phyloP scores from a whole-genome alignment of 495 filamentous ascomycete species.

The Arthonia radiata region DNA sequence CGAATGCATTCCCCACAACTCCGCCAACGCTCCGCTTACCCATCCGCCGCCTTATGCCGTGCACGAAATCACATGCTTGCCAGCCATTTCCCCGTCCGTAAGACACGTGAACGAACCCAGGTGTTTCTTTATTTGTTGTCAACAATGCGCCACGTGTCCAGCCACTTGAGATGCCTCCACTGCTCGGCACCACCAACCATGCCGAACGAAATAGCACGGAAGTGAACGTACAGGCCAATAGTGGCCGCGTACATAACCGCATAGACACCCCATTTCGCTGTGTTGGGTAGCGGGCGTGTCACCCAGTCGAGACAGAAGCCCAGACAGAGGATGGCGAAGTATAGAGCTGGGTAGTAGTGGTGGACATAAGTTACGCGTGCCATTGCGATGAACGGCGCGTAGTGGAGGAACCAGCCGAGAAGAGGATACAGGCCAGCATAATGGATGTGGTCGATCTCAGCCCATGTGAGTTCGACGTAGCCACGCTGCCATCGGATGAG shows the following conservation, averaged over 20 bases:
- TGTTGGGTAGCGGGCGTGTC: slow-evolving; percentile 33
- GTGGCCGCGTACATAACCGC: slow-evolving; percentile 41
- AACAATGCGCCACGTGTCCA: slow-evolving; percentile 40
- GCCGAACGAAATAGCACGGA: slow-evolving; percentile 89
- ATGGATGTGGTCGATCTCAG: slow-evolving; percentile 77
- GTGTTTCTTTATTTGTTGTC: too few species aligned
- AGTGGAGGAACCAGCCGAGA: slow-evolving; percentile 88
- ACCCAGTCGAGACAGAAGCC: slow-evolving; percentile 81
- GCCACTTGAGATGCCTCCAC: slow-evolving; percentile 86
- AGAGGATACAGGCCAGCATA: slow-evolving; percentile 80
- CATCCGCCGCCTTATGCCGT: too few species aligned
- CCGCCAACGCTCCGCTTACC: too few species aligned
- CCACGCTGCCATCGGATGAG: slow-evolving; percentile 89
- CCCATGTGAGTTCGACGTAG: slow-evolving; percentile 53
- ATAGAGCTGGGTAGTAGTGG: slow-evolving; percentile 97
- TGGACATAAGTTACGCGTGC: slow-evolving; percentile 96
- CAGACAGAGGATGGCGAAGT: slow-evolving; percentile 76
- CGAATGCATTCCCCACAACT: too few species aligned
- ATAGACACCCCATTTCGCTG: slow-evolving; percentile 37
- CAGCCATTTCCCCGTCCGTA: too few species aligned
- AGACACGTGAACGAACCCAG: too few species aligned
- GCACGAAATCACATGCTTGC: too few species aligned
- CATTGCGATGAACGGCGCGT: slow-evolving; percentile 89
- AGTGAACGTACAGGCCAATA: slow-evolving; percentile 63
- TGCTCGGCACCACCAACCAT: slow-evolving; percentile 68